These are phyloP conservation scores for Cryphonectria radicalis DNA, from an alignment of 2,329 filamentous ascomycete species.

Conservation along the genomic window DNA sequence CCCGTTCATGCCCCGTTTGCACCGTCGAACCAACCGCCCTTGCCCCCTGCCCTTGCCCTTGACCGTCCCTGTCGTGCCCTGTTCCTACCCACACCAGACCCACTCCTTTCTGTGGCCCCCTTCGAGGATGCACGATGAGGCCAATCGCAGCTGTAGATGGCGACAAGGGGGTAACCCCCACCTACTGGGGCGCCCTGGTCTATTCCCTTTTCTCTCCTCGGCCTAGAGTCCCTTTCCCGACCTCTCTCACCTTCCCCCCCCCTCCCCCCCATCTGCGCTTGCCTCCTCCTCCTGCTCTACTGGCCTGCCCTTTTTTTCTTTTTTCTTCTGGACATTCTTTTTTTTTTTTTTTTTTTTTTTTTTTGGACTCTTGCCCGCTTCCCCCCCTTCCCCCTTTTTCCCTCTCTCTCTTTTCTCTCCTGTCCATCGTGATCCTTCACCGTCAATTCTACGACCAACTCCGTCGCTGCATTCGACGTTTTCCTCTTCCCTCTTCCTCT, in stretches of 20 bases:
- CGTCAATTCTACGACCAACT: conserved; percentile 26
- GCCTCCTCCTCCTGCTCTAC: conserved; percentile 24
- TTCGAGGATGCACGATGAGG: neutral
- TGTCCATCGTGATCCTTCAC: conserved; percentile 31
- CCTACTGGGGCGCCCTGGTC: neutral
- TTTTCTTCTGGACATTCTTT: too few species aligned
- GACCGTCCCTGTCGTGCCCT: conserved; percentile 6
- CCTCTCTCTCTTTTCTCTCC: conserved; percentile 34
- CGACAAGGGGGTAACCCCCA: conserved; percentile 14
- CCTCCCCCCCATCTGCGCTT: neutral
- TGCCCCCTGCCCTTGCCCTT: conserved; percentile 2
- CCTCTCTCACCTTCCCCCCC: neutral
- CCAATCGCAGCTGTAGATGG: neutral
- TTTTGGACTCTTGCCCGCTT: conserved; percentile 33
- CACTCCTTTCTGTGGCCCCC: conserved; percentile 10
- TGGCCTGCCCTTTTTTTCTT: neutral
- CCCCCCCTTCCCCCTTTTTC: conserved; percentile 37
- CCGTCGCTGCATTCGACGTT: conserved; percentile 35
- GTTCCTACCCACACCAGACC: conserved; percentile 4
- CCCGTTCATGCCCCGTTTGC: neutral
- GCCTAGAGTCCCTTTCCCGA: conserved; percentile 9
- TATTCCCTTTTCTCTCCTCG: conserved; percentile 7
- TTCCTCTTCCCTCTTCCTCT: conserved; percentile 32
- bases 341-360: conserved; percentile 29
- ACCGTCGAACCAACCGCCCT: conserved; percentile 6